Percentiles rank a stretch among this genome's conserved stretches.
These are phyloP conservation scores for Fusarium transvaalense DNA, from an alignment of 2,329 filamentous ascomycete genomes.

Conservation along the genomic window DNA sequence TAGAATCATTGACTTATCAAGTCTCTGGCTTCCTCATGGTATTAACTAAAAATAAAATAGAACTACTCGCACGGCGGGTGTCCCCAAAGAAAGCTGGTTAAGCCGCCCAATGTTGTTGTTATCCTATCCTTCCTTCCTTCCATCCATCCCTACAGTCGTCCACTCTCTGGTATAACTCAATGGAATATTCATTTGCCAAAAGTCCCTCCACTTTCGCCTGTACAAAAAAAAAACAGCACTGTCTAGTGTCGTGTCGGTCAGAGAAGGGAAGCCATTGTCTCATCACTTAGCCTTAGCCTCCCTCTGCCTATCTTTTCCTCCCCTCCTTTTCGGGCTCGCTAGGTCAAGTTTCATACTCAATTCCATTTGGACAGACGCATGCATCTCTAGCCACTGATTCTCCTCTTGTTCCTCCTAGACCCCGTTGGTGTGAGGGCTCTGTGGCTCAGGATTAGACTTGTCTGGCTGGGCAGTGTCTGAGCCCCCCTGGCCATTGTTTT, in stretches of 20 bases:
- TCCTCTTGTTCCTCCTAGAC: slow-evolving; percentile 28
- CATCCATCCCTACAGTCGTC: slow-evolving; percentile 3
- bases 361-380: slow-evolving; percentile 31
- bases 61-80: slow-evolving; percentile 1
- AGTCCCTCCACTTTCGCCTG: slow-evolving; percentile 23
- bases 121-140: slow-evolving; percentile 31
- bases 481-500: slow-evolving; percentile 50
- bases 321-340: slow-evolving; percentile 6
- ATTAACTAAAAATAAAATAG: slow-evolving; percentile 42
- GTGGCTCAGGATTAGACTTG: slow-evolving; percentile 49
- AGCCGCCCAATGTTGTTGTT: slow-evolving; percentile 19
- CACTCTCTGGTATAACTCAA: slow-evolving; percentile 45
- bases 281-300: slow-evolving; percentile 4
- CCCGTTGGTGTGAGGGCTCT: slow-evolving; percentile 56
- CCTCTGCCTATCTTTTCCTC: slow-evolving; percentile 8
- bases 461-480: slow-evolving; percentile 53
- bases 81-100: slow-evolving; percentile 17
- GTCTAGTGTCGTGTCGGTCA: slow-evolving; percentile 35
- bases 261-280: slow-evolving; percentile 26
- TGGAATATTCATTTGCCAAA: slow-evolving; percentile 46
- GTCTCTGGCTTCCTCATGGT: slow-evolving; percentile 24
- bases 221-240: slow-evolving; percentile 35
- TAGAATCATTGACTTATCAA: slow-evolving; percentile 15
- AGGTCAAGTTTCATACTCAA: slow-evolving; percentile 21
- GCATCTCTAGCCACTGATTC: slow-evolving; percentile 27